Percentiles rank a stretch among this genome's conserved stretches.
phyloP scores from a whole-genome alignment of 305 asterid genomes.

The Plantago lanceolata region DNA sequence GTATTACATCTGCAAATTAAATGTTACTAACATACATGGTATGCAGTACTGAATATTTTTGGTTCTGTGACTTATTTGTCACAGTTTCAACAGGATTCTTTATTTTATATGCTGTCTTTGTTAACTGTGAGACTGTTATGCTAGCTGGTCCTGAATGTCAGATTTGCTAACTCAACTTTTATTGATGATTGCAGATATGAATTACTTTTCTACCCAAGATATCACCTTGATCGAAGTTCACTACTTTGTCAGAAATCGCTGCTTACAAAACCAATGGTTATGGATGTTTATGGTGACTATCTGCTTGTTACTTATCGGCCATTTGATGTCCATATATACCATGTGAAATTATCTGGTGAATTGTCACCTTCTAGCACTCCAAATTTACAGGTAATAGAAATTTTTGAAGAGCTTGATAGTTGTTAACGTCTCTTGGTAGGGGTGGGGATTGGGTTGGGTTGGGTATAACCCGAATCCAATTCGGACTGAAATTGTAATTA shows the following conservation, averaged over 20 bases:
- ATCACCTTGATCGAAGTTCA: conserved; percentile 98
- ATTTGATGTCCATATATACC: conserved; percentile 92
- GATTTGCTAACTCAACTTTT: conserved; percentile 17
- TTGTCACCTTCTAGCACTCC: conserved; percentile 85
- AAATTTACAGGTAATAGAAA: conserved; percentile 69
- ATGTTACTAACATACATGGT: background rate
- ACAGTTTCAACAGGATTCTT: conserved; percentile 8
- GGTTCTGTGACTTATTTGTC: conserved; percentile 11
- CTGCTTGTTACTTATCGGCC: conserved; percentile 88
- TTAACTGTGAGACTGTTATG: conserved; percentile 8
- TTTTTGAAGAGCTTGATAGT: conserved; percentile 24
- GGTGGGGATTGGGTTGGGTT: too few relatives aligned
- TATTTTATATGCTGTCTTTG: background rate
- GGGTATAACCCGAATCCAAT: too few relatives aligned
- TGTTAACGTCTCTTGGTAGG: too few relatives aligned
- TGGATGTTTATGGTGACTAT: conserved; percentile 97
- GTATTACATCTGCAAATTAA: too few relatives aligned
- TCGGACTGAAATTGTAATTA: too few relatives aligned
- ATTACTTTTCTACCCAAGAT: conserved; percentile 93
- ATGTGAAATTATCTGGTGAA: conserved; percentile 86
- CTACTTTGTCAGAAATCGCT: conserved; percentile 79
- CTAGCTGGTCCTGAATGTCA: conserved; percentile 17
- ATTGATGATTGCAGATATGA: conserved; percentile 74
- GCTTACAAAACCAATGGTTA: conserved; percentile 88
- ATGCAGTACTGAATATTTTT: background rate